A percentile compares a stretch with the other conserved stretches of the same genome.
These are phyloP conservation scores for Axilococcus clingmanii DNA, from an alignment of 139 green algal genomes.

Conservation along the genomic window DNA sequence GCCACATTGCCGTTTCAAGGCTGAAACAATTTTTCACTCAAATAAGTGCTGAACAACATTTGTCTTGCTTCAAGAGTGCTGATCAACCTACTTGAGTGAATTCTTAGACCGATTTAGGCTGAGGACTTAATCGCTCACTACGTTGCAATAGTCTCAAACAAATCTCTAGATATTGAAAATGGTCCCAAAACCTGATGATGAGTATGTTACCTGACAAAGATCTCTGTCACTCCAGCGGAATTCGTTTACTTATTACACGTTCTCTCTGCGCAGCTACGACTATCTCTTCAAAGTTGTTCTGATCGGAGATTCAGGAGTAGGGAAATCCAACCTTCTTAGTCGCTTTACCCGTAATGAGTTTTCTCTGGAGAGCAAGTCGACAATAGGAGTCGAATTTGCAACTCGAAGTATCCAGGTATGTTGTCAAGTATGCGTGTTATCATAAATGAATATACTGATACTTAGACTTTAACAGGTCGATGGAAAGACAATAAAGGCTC, in stretches of 20 bases:
- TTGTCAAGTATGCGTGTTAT: background rate
- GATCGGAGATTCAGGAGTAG: constrained; percentile 96
- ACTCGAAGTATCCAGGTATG: constrained; percentile 93
- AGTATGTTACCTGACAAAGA: constrained; percentile 33
- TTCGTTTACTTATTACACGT: background rate
- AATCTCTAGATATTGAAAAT: too few species aligned
- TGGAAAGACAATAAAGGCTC: constrained; percentile 97
- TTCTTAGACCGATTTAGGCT: too few species aligned
- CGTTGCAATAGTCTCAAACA: background rate
- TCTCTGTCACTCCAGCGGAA: background rate
- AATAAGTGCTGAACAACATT: too few species aligned
- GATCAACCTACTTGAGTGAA: too few species aligned
- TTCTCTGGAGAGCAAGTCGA: constrained; percentile 96
- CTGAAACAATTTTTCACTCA: too few species aligned
- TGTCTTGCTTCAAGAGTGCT: too few species aligned
- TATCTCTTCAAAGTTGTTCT: constrained; percentile 99
- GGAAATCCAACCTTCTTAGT: constrained; percentile 97
- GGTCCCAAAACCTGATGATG: constrained; percentile 68
- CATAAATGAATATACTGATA: background rate
- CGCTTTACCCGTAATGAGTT: constrained; percentile 99
- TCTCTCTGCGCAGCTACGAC: constrained; percentile 76
- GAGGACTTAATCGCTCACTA: background rate
- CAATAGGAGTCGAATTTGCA: constrained; percentile 99
- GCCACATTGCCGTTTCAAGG: too few species aligned
- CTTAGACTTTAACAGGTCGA: constrained; percentile 65